Base-by-base conservation (phyloP, 768 basidiomycete species). In the Mycena pura region DNA sequence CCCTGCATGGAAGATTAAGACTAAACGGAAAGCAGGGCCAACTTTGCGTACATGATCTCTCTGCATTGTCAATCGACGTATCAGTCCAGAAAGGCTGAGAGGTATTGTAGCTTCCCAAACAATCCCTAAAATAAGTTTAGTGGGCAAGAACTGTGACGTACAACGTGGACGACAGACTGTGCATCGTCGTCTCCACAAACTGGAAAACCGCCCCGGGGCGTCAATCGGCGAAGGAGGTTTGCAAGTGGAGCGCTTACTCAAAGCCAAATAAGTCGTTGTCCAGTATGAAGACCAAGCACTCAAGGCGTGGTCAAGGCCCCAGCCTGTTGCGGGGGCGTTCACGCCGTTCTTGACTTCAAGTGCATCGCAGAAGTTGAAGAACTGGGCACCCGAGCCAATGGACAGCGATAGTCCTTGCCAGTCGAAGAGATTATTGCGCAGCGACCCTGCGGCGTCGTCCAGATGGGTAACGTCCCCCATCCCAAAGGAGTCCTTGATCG, bases 321-420 rank as follows among this genome's bases (percentile, higher is more conserved):
- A 89, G 6, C 89, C 88, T 2, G 68, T 63, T 0, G 78, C 74
- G 15, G 81, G 77, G 1, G 86, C 86, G 48, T 65, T 77, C 10
- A 76, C 74, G 6, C 85, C 85, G 60, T 86, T 67, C 66, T 86
- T 86, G 19, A 88, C 84, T 70, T 90, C 87, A 0, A 90, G 74
- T 0, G 87, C 86, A 66, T 90, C 87, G 59, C 88, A 89, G 69
- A 89, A 90, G 17, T 79, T 60, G 75, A 78, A 86, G 74, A 90
- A 90, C 24, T 68, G 68, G 0, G 76, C 74, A 64, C 71, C 65
- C 3, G 81, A 74, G 5, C 86, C 86, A 3, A 74, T 72, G 15
- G 78, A 74, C 2, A 86, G 84, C 39, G 85, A 83, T 19, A 91
- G 69, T 9, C 66, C 64, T 66, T 91, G 90, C 90, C 90, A 92